Conservation (phyloP, 2,329 filamentous ascomycete species). For the Pestalotiopsis sp. region DNA sequence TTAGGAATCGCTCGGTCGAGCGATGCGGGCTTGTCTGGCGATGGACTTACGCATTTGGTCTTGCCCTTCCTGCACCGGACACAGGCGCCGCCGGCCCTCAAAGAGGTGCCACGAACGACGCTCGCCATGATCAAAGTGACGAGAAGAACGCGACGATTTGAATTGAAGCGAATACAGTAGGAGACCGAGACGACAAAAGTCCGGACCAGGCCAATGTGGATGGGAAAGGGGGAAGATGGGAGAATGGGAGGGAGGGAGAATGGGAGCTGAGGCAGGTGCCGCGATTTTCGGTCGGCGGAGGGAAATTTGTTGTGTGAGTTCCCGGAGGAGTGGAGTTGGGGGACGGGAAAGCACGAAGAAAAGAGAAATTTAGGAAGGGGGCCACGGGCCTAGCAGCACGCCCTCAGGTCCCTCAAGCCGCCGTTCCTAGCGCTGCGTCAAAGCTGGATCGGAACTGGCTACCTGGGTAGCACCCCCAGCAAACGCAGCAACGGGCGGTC, state of each 20-base stretch:
- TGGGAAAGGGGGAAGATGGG: neutral
- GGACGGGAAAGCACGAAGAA: neutral
- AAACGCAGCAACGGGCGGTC: neutral
- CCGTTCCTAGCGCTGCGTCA: constrained; percentile 9
- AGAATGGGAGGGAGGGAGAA: neutral
- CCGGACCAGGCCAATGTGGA: neutral
- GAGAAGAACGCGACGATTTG: neutral
- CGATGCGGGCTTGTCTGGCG: neutral
- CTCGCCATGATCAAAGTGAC: constrained; percentile 3
- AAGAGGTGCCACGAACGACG: constrained; percentile 6
- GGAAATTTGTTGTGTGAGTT: constrained; percentile 10
- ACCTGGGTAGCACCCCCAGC: neutral
- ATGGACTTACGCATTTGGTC: constrained; percentile 48
- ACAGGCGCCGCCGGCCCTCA: constrained; percentile 39
- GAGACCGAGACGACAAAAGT: neutral
- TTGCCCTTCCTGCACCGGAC: constrained; percentile 65
- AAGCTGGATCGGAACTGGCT: constrained; percentile 9
- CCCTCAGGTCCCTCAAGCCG: constrained; percentile 9
- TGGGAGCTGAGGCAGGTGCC: neutral
- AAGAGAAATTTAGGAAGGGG: constrained; percentile 6
- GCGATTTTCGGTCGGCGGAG: constrained; percentile 5
- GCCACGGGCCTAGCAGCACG: neutral
- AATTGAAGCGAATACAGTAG: neutral
- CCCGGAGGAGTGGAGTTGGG: constrained; percentile 7
- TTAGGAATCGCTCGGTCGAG: constrained; percentile 32